Evolutionary conservation across 2,329 filamentous ascomycete species (phyloP).

Genomic region (Colletotrichum orchidophilum): DNA sequence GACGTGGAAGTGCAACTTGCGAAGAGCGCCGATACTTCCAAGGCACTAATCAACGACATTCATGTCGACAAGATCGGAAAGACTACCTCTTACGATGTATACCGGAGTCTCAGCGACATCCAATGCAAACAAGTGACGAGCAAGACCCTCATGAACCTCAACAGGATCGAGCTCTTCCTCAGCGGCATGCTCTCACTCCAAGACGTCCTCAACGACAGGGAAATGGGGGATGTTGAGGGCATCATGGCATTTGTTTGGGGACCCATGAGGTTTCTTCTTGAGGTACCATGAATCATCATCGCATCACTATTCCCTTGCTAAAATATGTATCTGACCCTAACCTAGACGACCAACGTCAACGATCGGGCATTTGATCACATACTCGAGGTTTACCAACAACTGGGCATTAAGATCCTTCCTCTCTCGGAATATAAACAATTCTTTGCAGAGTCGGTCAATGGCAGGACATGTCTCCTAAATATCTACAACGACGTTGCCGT

Average conservation of each 20-base stretch:
- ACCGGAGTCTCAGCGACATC: slow-evolving; percentile 36
- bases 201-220: background rate
- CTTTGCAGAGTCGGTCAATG: background rate
- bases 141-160: slow-evolving; percentile 41
- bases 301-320: background rate
- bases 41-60: slow-evolving; percentile 25
- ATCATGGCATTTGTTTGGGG: slow-evolving; percentile 43
- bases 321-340: background rate
- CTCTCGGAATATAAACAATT: slow-evolving; percentile 1
- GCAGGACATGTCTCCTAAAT: slow-evolving; percentile 4
- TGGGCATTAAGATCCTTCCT: slow-evolving; percentile 7
- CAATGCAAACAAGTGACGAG: slow-evolving; percentile 39
- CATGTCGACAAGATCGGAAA: slow-evolving; percentile 35
- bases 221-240: background rate
- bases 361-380: slow-evolving; percentile 30
- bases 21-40: slow-evolving; percentile 28
- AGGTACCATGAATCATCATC: slow-evolving; percentile 10
- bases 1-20: slow-evolving; percentile 12
- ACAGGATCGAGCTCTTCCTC: slow-evolving; percentile 39
- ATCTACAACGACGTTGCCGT: slow-evolving; percentile 24
- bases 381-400: slow-evolving; percentile 29
- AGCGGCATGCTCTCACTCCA: slow-evolving; percentile 36
- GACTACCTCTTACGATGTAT: slow-evolving; percentile 35
- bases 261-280: slow-evolving; percentile 38
- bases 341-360: slow-evolving; percentile 10